Conservation (phyloP, 257 asterid species). For the Nicotiana sylvestris region DNA sequence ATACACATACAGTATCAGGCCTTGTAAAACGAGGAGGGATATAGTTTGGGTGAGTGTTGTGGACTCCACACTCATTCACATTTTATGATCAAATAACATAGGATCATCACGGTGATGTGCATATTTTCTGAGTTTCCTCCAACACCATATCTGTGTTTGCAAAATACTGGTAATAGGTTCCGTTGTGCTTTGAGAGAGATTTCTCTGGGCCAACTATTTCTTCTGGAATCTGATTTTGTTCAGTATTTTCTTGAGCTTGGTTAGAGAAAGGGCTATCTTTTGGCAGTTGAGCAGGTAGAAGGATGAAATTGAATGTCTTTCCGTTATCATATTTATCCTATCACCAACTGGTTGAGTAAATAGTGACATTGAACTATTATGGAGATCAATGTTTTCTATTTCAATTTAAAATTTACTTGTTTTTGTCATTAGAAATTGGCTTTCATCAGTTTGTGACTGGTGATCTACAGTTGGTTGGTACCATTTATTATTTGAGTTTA, state of each 20-base stretch:
- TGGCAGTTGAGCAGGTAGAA: neutral
- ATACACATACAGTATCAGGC: neutral
- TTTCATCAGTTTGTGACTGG: neutral
- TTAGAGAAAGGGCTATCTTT: neutral
- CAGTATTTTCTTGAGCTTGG: neutral
- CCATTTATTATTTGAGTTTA: neutral
- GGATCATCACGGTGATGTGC: neutral
- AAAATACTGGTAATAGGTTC: neutral
- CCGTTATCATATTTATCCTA: neutral
- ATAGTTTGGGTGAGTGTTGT: neutral
- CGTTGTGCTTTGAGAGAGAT: neutral
- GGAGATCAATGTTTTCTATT: neutral
- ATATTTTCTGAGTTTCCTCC: neutral
- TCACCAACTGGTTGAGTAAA: neutral
- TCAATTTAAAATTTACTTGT: neutral
- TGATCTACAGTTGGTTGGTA: neutral
- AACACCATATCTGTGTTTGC: neutral
- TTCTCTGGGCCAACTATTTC: neutral
- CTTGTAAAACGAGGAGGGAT: neutral
- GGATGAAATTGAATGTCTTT: neutral
- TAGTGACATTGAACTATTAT: neutral
- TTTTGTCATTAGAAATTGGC: neutral
- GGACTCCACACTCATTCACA: neutral
- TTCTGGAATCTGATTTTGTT: neutral
- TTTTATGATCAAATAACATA: neutral